Evolutionary conservation across 768 basidiomycete species (phyloP).

Genomic region (Suillus discolor): DNA sequence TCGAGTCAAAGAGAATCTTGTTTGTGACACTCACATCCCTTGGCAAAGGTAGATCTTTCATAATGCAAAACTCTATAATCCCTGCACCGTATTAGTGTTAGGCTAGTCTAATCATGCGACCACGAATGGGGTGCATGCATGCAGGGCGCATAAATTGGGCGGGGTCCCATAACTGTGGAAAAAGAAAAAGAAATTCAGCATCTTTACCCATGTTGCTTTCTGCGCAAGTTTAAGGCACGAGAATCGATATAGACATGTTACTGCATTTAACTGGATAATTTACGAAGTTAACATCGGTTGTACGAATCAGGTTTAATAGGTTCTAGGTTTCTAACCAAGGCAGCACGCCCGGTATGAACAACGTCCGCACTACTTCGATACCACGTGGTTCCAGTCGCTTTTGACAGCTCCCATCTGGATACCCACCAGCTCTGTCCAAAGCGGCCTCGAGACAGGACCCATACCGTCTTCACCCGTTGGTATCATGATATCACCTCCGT

Average conservation of each 20-base stretch:
- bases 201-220: not conserved
- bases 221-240: not conserved
- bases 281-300: too few relatives aligned
- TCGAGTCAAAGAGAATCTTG: not conserved
- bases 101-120: not conserved
- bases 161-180: not conserved
- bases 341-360: not conserved
- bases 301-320: too few relatives aligned
- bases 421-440: slow-evolving; percentile 51
- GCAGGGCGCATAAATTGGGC: not conserved
- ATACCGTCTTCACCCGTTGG: slow-evolving; percentile 69
- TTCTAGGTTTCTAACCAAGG: not conserved
- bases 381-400: slow-evolving; percentile 79
- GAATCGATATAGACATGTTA: not conserved
- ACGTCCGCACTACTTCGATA: slow-evolving; percentile 25
- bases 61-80: not conserved
- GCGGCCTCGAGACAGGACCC: slow-evolving; percentile 61
- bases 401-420: slow-evolving; percentile 78
- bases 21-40: not conserved
- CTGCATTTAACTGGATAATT: not conserved
- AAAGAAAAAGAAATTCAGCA: not conserved
- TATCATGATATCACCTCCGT: slow-evolving; percentile 53
- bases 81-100: too few relatives aligned
- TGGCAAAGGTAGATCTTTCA: not conserved
- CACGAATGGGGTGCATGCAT: not conserved